Evolutionary conservation across 371 early-diverging fungal species (phyloP).

Genomic region (Mortierella sp.): DNA sequence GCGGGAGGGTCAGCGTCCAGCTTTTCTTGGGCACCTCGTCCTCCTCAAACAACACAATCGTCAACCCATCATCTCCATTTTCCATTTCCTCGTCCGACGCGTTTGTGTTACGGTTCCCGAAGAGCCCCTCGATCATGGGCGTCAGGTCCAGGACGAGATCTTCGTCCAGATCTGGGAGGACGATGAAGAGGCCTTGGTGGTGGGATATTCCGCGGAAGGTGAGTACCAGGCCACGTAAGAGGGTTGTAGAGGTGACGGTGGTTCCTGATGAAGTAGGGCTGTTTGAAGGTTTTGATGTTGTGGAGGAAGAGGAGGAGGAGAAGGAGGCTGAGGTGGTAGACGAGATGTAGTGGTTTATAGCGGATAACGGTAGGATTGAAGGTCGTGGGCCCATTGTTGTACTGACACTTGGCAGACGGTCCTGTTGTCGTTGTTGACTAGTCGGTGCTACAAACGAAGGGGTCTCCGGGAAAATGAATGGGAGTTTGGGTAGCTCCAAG

Average conservation of each 20-base stretch:
- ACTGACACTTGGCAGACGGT: not conserved
- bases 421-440: not conserved
- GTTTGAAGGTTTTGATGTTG: not conserved
- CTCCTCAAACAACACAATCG: conserved; percentile 17
- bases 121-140: conserved; percentile 1
- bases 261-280: not conserved
- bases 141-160: conserved; percentile 18
- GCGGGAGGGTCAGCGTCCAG: conserved; percentile 17
- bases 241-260: not conserved
- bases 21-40: conserved; percentile 11
- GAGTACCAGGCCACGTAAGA: not conserved
- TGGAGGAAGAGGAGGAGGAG: not conserved
- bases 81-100: not conserved
- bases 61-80: not conserved
- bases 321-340: not conserved
- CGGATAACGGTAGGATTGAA: not conserved
- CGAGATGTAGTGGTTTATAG: not conserved
- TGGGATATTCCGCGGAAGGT: conserved; percentile 20
- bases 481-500: too few relatives aligned
- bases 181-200: conserved; percentile 11
- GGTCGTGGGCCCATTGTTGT: not conserved
- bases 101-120: not conserved
- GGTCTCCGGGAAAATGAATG: not conserved
- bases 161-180: conserved; percentile 9
- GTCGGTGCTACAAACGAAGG: too few relatives aligned